Evolutionary conservation across 352 stramenopile genomes (phyloP).

Genomic region (Phytophthora gonapodyides): DNA sequence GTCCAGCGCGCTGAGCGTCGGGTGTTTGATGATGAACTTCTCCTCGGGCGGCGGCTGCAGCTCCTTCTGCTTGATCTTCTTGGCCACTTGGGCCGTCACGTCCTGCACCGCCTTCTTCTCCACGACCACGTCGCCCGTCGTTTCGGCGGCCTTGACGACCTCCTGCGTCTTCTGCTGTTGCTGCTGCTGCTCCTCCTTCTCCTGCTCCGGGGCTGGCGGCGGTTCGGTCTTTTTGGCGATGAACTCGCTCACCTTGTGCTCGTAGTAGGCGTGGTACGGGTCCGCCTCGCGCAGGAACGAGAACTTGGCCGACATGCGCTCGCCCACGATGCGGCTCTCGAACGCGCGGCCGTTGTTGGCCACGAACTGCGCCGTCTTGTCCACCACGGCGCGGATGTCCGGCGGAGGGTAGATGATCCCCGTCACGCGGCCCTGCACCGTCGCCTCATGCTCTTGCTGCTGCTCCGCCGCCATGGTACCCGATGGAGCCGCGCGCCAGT

Average conservation of each 20-base stretch:
- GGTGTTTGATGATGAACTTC: conserved; percentile 89
- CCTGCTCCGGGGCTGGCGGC: conserved; percentile 11
- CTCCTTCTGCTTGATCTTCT: conserved; percentile 93
- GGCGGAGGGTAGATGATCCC: conserved; percentile 97
- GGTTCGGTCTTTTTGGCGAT: conserved; percentile 48
- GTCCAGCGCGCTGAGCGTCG: conserved; percentile 91
- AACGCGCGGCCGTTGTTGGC: conserved; percentile 98
- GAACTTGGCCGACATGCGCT: conserved; percentile 97
- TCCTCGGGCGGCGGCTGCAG: conserved; percentile 66
- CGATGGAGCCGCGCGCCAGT: neutral
- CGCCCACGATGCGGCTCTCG: conserved; percentile 96
- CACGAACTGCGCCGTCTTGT: conserved; percentile 99
- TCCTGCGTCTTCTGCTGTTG: conserved; percentile 26
- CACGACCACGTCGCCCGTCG: conserved; percentile 59
- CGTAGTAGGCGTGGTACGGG: conserved; percentile 99
- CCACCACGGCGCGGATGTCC: conserved; percentile 97
- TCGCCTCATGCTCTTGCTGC: conserved; percentile 34
- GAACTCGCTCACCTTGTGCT: conserved; percentile 94
- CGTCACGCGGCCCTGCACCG: conserved; percentile 77
- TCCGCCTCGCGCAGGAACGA: conserved; percentile 95
- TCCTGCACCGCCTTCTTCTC: conserved; percentile 87
- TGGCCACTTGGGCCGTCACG: conserved; percentile 82
- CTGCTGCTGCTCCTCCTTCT: conserved; percentile 35
- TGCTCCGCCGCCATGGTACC: conserved; percentile 33
- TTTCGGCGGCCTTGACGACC: conserved; percentile 32